Percentiles rank a stretch among this genome's conserved stretches.
Conservation (phyloP, 805 yeast genomes). For the Kregervanrija pseudodelftensis region DNA sequence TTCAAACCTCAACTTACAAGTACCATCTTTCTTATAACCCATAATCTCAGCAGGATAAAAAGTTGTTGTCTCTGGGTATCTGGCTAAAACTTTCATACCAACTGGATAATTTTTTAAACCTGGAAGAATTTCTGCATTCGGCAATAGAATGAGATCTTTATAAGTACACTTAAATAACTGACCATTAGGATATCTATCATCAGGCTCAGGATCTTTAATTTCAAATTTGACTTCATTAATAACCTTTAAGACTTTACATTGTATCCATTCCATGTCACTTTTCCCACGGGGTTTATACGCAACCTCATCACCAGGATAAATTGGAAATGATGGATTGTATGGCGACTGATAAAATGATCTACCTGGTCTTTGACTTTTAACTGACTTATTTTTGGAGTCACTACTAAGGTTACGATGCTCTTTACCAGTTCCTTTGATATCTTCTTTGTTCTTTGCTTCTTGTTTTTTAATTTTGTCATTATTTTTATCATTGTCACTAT, state of each 20-base stretch:
- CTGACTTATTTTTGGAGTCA: no score
- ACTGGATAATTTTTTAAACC: constrained; percentile 51
- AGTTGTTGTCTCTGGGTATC: constrained; percentile 96
- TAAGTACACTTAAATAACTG: constrained; percentile 76
- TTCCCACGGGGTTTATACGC: constrained; percentile 73
- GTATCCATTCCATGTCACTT: constrained; percentile 83
- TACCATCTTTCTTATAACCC: constrained; percentile 67
- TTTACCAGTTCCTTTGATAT: no score
- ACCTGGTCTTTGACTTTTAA: constrained; percentile 3
- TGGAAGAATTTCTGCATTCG: constrained; percentile 25
- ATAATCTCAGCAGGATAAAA: constrained; percentile 92
- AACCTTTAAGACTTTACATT: constrained; percentile 79
- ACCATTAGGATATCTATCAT: constrained; percentile 84
- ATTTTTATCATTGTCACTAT: background rate
- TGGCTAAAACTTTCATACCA: constrained; percentile 79
- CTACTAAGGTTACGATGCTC: no score
- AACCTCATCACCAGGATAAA: constrained; percentile 60
- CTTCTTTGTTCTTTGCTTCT: no score
- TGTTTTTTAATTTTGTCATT: no score
- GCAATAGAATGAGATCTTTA: constrained; percentile 72
- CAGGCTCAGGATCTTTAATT: constrained; percentile 97
- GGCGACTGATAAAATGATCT: constrained; percentile 14
- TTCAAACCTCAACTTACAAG: constrained; percentile 76
- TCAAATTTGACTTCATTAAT: constrained; percentile 49
- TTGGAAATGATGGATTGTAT: constrained; percentile 17